phyloP scores from a whole-genome alignment of 306 rosid genomes.

The Quercus wislizeni region DNA sequence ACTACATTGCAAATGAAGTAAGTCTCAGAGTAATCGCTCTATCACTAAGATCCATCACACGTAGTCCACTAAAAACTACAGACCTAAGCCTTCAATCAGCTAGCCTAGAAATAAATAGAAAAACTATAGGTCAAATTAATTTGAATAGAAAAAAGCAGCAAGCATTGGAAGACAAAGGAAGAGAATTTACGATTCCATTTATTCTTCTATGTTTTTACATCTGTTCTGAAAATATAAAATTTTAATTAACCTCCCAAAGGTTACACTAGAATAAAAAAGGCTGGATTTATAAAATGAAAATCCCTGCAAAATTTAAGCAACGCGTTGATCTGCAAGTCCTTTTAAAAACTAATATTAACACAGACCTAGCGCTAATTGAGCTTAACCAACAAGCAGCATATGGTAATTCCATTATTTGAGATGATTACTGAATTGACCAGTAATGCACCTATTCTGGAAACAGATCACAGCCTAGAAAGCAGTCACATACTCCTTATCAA shows the following conservation, averaged over 20 bases:
- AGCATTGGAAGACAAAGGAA: background rate
- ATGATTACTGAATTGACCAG: background rate
- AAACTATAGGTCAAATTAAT: background rate
- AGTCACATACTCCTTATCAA: background rate
- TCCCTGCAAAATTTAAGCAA: background rate
- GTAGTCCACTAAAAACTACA: background rate
- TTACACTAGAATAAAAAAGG: background rate
- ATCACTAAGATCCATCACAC: background rate
- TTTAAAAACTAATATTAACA: background rate
- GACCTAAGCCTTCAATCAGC: constrained; percentile 4
- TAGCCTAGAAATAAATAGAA: background rate
- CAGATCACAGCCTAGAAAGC: background rate
- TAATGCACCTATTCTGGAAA: background rate
- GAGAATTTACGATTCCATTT: background rate
- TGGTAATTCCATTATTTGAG: background rate
- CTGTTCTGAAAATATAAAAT: background rate
- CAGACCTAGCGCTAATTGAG: background rate
- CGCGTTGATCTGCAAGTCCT: background rate
- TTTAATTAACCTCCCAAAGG: background rate
- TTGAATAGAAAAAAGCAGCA: background rate
- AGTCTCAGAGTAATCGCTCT: too few species aligned
- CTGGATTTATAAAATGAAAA: background rate
- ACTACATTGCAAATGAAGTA: background rate
- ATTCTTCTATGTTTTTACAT: background rate
- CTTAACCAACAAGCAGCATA: background rate